Base-by-base conservation (phyloP, 371 early-diverging fungal species). In the Rhizopus delemar region DNA sequence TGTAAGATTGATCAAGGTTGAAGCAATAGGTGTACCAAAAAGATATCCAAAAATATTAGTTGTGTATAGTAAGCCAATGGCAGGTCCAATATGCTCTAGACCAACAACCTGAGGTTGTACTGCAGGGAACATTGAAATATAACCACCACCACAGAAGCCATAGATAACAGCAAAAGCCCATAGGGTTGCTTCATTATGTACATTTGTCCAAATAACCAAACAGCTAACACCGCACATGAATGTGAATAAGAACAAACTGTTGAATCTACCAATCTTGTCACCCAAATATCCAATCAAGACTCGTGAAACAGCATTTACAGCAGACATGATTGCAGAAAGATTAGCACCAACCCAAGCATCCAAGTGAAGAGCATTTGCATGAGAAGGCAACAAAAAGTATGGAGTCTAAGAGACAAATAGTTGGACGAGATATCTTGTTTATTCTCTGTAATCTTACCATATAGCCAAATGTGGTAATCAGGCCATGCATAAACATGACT, bases 81-180 rank as follows among this genome's bases (percentile, higher is more conserved):
- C 80, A 8, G 84, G 74, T 8, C 79, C 75, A 48, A 85, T 60
- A 56, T 78, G 62, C 8, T 69, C 73, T 9, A 78, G 45, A 5
- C 83, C 82, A 3, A 82, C 82, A 29, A 81, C 72, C 46, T 84
- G 76, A 41, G 81, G 77, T 13, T 74, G 75, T 12, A 78, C 81
- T 5, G 81, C 71, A 8, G 84, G 77, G 16, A 79, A 70, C 39
- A 85, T 62, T 11, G 75, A 71, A 45, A 85, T 69, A 59, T 77
- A 85, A 11, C 82, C 80, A 3, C 86, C 80, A 12, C 79, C 80
- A 59, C 76, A 81, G 65, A 78, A 73, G 7, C 81, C 83, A 51
- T 73, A 83, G 9, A 77, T 28, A 4, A 68, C 52, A 0, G 72
- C 71, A 62, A 72, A 72, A 8, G 69, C 56, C 66, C 66, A 68